phyloP scores from a whole-genome alignment of 2,329 filamentous ascomycete genomes.

The Hypomyces perniciosus region DNA sequence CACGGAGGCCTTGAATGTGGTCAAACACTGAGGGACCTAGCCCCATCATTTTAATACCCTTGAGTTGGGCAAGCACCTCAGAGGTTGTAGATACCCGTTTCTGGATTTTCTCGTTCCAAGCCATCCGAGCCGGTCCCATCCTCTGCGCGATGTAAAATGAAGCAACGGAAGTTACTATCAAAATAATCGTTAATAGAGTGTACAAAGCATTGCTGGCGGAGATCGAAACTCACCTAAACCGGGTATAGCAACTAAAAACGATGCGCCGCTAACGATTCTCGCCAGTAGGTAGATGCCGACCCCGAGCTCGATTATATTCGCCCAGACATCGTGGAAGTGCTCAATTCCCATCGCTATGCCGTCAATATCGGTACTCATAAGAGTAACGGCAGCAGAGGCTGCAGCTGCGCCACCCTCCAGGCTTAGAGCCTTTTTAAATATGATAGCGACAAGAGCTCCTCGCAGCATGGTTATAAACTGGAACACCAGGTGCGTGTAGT shows the following conservation, averaged over 20 bases:
- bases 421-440: slow-evolving; percentile 41
- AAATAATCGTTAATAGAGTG: slow-evolving; percentile 14
- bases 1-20: slow-evolving; percentile 12
- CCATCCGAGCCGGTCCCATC: slow-evolving; percentile 34
- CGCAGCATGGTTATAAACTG: slow-evolving; percentile 27
- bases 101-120: slow-evolving; percentile 27
- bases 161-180: slow-evolving; percentile 33
- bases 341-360: slow-evolving; percentile 21
- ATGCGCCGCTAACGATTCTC: slow-evolving; percentile 4
- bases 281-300: slow-evolving; percentile 13
- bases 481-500: slow-evolving; percentile 27
- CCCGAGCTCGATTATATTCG: slow-evolving; percentile 21
- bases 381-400: slow-evolving; percentile 32
- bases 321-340: slow-evolving; percentile 29
- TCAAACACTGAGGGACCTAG: slow-evolving; percentile 15
- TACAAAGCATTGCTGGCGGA: background rate
- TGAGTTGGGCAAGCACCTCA: slow-evolving; percentile 27
- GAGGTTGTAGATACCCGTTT: slow-evolving; percentile 25
- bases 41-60: slow-evolving; percentile 32
- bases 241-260: slow-evolving; percentile 52
- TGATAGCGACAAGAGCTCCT: slow-evolving; percentile 33
- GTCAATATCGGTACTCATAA: slow-evolving; percentile 42
- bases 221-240: slow-evolving; percentile 41
- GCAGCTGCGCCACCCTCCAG: slow-evolving; percentile 24
- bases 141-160: slow-evolving; percentile 36